Evolutionary conservation across 305 asterid species (phyloP).

Genomic region (Galium porrigens): DNA sequence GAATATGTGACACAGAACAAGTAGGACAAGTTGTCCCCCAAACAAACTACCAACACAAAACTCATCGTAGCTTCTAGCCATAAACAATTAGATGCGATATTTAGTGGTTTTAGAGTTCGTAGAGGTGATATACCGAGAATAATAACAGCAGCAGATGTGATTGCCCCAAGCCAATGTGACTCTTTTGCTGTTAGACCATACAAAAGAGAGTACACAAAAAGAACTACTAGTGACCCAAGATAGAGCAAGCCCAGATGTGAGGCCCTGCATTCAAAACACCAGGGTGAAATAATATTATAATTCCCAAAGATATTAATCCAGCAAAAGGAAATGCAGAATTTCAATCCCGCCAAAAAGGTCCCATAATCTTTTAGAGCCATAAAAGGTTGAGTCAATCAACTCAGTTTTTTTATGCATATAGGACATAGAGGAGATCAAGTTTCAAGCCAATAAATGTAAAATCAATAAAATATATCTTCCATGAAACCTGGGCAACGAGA

Average conservation of each 20-base stretch:
- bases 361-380: no score
- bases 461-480: background rate
- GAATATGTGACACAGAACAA: background rate
- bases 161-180: slow-evolving; percentile 94
- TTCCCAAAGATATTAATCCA: background rate
- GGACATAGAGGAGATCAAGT: background rate
- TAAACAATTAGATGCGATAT: slow-evolving; percentile 1
- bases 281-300: slow-evolving; percentile 7
- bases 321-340: background rate
- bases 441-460: slow-evolving; percentile 1
- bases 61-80: background rate
- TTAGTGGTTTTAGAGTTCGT: slow-evolving; percentile 16
- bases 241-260: slow-evolving; percentile 92
- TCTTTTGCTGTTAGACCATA: slow-evolving; percentile 97
- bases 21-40: background rate
- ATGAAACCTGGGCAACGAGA: background rate
- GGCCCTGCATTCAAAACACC: slow-evolving; percentile 51
- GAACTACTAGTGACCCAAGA: slow-evolving; percentile 75
- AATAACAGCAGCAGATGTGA: slow-evolving; percentile 83
- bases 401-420: background rate
- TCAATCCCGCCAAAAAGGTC: background rate
- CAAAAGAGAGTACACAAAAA: slow-evolving; percentile 75
- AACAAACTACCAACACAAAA: slow-evolving; percentile 1
- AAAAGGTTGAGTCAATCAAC: background rate
- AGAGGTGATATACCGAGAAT: slow-evolving; percentile 60